Percentiles rank a stretch among this genome's conserved stretches.
phyloP scores from a whole-genome alignment of 176 grass and related monocot genomes.

The Zoysia japonica region DNA sequence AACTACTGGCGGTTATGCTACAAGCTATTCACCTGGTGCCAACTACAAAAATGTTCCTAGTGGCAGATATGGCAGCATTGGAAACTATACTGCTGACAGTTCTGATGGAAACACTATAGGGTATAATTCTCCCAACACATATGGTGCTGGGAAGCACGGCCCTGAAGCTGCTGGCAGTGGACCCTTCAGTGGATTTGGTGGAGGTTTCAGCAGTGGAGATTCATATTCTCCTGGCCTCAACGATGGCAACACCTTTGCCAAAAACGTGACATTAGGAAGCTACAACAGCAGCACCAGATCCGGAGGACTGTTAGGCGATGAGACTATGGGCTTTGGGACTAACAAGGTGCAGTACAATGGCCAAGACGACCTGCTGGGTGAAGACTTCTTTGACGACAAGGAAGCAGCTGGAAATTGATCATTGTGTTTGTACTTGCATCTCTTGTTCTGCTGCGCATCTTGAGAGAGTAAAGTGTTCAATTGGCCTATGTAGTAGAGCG shows the following conservation, averaged over 20 bases:
- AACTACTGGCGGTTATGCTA: conserved; percentile 13
- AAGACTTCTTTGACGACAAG: conserved; percentile 43
- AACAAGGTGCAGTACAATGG: conserved; percentile 46
- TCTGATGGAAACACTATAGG: conserved; percentile 4
- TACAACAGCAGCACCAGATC: neutral
- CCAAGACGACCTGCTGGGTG: conserved; percentile 49
- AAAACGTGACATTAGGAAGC: conserved; percentile 14
- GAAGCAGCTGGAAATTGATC: conserved; percentile 36
- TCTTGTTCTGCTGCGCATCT: neutral
- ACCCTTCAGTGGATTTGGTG: neutral
- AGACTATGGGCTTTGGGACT: neutral
- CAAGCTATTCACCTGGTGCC: neutral
- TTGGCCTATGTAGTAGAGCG: neutral
- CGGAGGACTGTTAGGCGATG: neutral
- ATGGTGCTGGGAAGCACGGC: conserved; percentile 9
- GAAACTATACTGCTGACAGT: conserved; percentile 13
- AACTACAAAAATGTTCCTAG: neutral
- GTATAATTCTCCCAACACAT: conserved; percentile 4
- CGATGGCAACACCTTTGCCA: conserved; percentile 3
- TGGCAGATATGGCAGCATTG: conserved; percentile 26
- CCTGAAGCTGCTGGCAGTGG: neutral
- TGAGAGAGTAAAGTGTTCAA: neutral
- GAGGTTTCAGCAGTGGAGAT: conserved; percentile 8
- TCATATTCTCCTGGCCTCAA: conserved; percentile 10
- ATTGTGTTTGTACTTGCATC: neutral